Percentiles rank a stretch among this genome's conserved stretches.
Conservation (phyloP, 2,329 filamentous ascomycete genomes). For the Dactylonectria estremocensis region DNA sequence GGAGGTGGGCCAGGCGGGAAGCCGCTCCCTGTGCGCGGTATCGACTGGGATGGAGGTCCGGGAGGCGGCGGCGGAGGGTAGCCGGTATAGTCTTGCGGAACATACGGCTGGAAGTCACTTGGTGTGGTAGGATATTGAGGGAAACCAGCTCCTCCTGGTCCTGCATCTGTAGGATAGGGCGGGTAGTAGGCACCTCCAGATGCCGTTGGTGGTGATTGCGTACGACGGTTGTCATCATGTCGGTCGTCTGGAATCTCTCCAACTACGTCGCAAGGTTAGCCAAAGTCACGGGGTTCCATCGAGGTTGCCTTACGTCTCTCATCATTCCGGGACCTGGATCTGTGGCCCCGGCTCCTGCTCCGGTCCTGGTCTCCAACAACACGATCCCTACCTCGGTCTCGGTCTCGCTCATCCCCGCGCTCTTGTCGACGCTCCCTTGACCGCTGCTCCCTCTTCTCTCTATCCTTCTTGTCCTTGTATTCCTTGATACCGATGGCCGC, state of each 20-base stretch:
- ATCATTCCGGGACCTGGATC: slow-evolving; percentile 43
- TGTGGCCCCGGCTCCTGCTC: slow-evolving; percentile 49
- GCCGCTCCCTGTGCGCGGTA: slow-evolving; percentile 29
- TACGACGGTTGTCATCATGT: slow-evolving; percentile 56
- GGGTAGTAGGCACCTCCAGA: slow-evolving; percentile 68
- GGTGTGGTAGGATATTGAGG: slow-evolving; percentile 55
- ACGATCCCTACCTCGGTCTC: slow-evolving; percentile 37
- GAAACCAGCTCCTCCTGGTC: slow-evolving; percentile 48
- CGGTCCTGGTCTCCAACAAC: slow-evolving; percentile 46
- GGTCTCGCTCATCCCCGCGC: slow-evolving; percentile 41
- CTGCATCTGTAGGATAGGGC: slow-evolving; percentile 55
- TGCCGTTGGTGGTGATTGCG: slow-evolving; percentile 64
- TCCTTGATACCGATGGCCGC: slow-evolving; percentile 76
- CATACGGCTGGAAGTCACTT: slow-evolving; percentile 58
- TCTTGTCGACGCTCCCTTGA: slow-evolving; percentile 53
- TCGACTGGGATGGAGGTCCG: slow-evolving; percentile 44
- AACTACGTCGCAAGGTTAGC: slow-evolving; percentile 37
- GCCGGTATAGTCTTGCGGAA: slow-evolving; percentile 60
- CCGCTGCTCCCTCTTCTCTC: slow-evolving; percentile 53
- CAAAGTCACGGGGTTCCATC: slow-evolving; percentile 14
- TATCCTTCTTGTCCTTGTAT: slow-evolving; percentile 63
- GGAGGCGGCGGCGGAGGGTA: slow-evolving; percentile 60
- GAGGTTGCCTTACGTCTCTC: slow-evolving; percentile 47
- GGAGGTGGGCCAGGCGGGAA: slow-evolving; percentile 51
- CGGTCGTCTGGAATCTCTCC: slow-evolving; percentile 45